Conservation (phyloP, 176 grass and related monocot species). For the Carex cristatella region DNA sequence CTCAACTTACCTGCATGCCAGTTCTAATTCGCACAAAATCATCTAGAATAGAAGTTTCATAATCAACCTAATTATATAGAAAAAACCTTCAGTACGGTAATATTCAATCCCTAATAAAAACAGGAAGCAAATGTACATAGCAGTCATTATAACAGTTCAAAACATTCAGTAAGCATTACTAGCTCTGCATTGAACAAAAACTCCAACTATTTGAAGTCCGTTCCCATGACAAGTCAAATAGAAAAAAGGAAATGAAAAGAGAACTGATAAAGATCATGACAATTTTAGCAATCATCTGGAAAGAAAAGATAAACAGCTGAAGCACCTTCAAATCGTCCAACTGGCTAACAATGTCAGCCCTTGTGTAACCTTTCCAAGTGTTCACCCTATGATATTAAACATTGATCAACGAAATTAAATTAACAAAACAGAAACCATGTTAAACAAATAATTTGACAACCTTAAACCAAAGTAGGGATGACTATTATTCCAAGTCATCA, state of each 20-base stretch:
- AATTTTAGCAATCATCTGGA: background rate
- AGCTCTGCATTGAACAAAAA: background rate
- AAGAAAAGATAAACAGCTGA: slow-evolving; percentile 30
- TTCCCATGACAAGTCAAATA: background rate
- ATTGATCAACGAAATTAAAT: slow-evolving; percentile 21
- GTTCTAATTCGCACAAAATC: slow-evolving; percentile 69
- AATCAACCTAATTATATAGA: slow-evolving; percentile 53
- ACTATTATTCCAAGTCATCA: slow-evolving; percentile 94
- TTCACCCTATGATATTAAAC: slow-evolving; percentile 59
- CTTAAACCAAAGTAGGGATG: slow-evolving; percentile 84
- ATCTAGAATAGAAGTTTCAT: slow-evolving; percentile 60
- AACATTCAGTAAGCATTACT: background rate
- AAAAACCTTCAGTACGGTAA: slow-evolving; percentile 19
- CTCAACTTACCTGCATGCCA: slow-evolving; percentile 76
- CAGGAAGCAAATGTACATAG: background rate
- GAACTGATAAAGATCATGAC: background rate
- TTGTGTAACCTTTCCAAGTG: slow-evolving; percentile 72
- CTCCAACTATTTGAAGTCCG: background rate
- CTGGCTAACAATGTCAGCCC: slow-evolving; percentile 50
- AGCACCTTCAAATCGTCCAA: slow-evolving; percentile 74
- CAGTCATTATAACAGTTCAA: background rate
- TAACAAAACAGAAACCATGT: slow-evolving; percentile 16
- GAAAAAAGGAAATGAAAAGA: background rate
- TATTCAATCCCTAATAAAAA: slow-evolving; percentile 20
- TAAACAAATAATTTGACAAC: slow-evolving; percentile 32